Conservation (phyloP, 129 eudicot genomes). For the Logfia minima region DNA sequence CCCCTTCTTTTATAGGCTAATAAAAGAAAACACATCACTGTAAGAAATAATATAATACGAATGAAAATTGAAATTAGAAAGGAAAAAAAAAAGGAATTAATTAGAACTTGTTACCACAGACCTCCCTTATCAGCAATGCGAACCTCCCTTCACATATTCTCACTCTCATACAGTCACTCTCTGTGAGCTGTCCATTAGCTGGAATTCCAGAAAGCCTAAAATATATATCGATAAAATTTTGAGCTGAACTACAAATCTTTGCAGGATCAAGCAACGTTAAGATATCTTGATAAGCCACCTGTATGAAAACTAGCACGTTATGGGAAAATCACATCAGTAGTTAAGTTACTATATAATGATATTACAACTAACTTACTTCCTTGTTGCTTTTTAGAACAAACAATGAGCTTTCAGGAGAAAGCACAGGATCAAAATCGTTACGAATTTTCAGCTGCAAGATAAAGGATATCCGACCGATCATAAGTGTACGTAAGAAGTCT, state of each 20-base stretch:
- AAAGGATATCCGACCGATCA: constrained; percentile 1
- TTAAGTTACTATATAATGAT: neutral
- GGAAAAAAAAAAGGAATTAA: neutral
- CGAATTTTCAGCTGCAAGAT: constrained; percentile 83
- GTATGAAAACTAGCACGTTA: constrained; percentile 26
- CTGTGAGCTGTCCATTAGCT: constrained; percentile 70
- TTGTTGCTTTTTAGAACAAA: constrained; percentile 92
- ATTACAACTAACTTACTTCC: constrained; percentile 51
- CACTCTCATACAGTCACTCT: constrained; percentile 90
- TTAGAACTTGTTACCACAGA: constrained; percentile 30
- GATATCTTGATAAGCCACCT: constrained; percentile 95
- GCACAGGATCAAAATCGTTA: constrained; percentile 96
- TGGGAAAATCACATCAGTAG: neutral
- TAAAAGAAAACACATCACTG: neutral
- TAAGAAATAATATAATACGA: neutral
- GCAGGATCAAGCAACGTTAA: constrained; percentile 76
- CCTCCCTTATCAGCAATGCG: constrained; percentile 95
- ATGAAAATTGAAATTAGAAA: neutral
- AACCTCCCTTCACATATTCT: constrained; percentile 98
- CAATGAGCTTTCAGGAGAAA: constrained; percentile 96
- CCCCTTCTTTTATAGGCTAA: constrained; percentile 95
- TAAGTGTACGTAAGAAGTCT: neutral
- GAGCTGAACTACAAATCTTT: constrained; percentile 90
- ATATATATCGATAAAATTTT: constrained; percentile 84
- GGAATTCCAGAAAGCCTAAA: constrained; percentile 78